Evolutionary conservation across 1,139 yeast genomes (phyloP).

Genomic region (Yamadazyma diddensiae): DNA sequence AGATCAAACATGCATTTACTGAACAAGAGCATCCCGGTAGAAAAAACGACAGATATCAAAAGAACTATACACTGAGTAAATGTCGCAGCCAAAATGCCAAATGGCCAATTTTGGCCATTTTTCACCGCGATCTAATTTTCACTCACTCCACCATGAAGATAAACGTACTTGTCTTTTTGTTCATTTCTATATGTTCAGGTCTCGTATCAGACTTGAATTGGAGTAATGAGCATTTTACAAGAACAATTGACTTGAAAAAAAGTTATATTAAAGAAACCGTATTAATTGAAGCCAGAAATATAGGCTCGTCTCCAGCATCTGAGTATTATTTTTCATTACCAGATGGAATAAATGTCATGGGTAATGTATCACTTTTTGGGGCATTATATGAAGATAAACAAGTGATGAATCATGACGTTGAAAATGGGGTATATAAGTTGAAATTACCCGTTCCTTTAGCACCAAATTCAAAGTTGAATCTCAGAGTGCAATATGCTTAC

Average conservation of each 20-base stretch:
- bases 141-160: too few relatives aligned
- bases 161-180: too few relatives aligned
- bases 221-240: constrained; percentile 45
- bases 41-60: too few relatives aligned
- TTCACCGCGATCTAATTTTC: too few relatives aligned
- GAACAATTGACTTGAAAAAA: constrained; percentile 61
- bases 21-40: too few relatives aligned
- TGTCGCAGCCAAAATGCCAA: too few relatives aligned
- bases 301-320: constrained; percentile 49
- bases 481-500: constrained; percentile 55
- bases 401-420: constrained; percentile 23
- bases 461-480: constrained; percentile 51
- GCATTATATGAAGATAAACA: constrained; percentile 26
- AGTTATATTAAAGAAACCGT: constrained; percentile 67
- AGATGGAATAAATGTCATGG: constrained; percentile 34
- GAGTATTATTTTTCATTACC: constrained; percentile 57
- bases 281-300: constrained; percentile 56
- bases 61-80: too few relatives aligned
- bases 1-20: too few relatives aligned
- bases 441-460: constrained; percentile 64
- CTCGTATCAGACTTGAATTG: too few relatives aligned
- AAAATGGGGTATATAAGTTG: constrained; percentile 36
- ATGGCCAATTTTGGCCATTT: too few relatives aligned
- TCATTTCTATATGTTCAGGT: too few relatives aligned
- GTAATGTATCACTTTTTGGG: constrained; percentile 48